phyloP scores from a whole-genome alignment of 2,329 filamentous ascomycete genomes.

The Penicillium sp. region DNA sequence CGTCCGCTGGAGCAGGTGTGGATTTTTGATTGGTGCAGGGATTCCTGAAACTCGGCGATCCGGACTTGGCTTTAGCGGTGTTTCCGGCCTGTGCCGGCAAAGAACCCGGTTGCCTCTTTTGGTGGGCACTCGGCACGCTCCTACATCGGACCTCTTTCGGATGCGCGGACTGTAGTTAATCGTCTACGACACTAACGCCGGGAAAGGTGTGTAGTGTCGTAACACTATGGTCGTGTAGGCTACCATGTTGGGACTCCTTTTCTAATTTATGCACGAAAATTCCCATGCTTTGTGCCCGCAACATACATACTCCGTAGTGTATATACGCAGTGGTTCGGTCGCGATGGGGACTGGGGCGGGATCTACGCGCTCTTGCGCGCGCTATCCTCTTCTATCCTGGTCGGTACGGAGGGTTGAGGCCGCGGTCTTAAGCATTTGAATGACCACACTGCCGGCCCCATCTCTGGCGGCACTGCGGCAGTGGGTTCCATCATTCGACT shows the following conservation, averaged over 20 bases:
- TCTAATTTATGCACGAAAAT: background rate
- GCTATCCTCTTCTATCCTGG: conserved; percentile 5
- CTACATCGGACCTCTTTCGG: background rate
- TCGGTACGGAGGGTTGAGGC: background rate
- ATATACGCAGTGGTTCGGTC: conserved; percentile 11
- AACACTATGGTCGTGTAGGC: too few species aligned
- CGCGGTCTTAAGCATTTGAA: background rate
- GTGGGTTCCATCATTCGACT: background rate
- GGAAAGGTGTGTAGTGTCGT: too few species aligned
- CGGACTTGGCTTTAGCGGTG: conserved; percentile 21
- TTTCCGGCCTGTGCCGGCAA: conserved; percentile 26
- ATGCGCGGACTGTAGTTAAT: background rate
- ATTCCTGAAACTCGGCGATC: conserved; percentile 30
- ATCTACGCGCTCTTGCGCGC: conserved; percentile 9
- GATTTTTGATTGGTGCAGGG: conserved; percentile 22
- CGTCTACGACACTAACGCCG: too few species aligned
- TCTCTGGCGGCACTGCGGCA: conserved; percentile 1
- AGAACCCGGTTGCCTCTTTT: background rate
- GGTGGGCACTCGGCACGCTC: background rate
- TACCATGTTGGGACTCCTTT: background rate
- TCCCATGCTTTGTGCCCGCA: background rate
- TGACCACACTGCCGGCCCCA: conserved; percentile 4
- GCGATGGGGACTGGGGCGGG: conserved; percentile 11
- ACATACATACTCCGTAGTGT: background rate
- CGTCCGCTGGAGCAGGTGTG: conserved; percentile 13